Conservation (phyloP, 164 flowering plant species). For the Tinospora cordifolia region DNA sequence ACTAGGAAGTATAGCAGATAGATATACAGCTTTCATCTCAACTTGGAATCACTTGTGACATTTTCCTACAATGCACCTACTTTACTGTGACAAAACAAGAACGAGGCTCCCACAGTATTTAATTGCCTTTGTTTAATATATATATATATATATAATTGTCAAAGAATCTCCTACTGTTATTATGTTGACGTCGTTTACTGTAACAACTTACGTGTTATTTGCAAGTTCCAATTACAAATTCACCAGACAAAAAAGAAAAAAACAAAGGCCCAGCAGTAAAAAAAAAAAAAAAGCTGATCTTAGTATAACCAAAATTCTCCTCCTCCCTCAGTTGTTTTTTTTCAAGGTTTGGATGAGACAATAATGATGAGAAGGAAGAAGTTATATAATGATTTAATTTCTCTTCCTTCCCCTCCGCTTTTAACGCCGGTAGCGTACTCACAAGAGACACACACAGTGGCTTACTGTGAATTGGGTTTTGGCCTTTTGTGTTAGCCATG, state of each 20-base stretch:
- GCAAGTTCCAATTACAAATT: background rate
- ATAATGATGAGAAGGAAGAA: background rate
- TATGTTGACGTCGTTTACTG: background rate
- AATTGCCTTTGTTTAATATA: background rate
- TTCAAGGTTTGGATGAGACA: background rate
- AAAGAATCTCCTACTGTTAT: background rate
- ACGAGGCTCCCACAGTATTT: background rate
- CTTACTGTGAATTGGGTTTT: constrained; percentile 5
- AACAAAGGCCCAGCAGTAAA: background rate
- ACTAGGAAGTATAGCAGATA: too few relatives aligned
- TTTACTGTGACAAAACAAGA: too few relatives aligned
- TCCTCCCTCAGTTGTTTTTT: background rate
- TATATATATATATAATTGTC: background rate
- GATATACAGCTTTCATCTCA: too few relatives aligned
- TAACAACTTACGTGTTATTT: background rate
- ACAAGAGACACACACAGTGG: background rate
- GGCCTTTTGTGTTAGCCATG: constrained; percentile 11
- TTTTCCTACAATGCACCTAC: too few relatives aligned
- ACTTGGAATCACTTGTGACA: too few relatives aligned
- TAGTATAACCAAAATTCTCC: background rate
- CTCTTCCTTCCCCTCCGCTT: background rate
- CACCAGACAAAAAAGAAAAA: constrained; percentile 1
- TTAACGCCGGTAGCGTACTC: constrained; percentile 7
- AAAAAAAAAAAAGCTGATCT: background rate
- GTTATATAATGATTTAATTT: background rate